phyloP scores from a whole-genome alignment of 495 filamentous ascomycete species.

The Lichenothelia convexa region DNA sequence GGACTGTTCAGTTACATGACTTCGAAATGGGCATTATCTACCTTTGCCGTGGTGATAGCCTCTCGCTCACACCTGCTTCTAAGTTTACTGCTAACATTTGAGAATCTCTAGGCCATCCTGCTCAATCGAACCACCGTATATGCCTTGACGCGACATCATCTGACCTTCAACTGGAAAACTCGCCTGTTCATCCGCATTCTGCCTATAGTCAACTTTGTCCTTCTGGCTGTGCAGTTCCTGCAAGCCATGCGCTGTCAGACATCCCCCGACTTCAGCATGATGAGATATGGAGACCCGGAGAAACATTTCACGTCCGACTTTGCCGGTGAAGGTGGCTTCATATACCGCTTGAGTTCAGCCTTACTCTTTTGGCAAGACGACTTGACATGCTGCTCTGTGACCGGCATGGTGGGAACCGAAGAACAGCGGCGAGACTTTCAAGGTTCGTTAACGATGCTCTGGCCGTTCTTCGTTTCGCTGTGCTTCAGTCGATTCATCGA shows the following conservation, averaged over 20 bases:
- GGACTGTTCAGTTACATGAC: constrained; percentile 84
- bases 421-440: constrained; percentile 22
- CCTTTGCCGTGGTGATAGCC: constrained; percentile 51
- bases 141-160: constrained; percentile 63
- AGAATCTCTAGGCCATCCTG: constrained; percentile 47
- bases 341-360: constrained; percentile 48
- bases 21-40: constrained; percentile 81
- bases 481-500: constrained; percentile 80
- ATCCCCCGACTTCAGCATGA: constrained; percentile 48
- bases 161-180: constrained; percentile 50
- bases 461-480: constrained; percentile 70
- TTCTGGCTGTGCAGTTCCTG: constrained; percentile 49
- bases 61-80: not conserved
- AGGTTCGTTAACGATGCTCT: constrained; percentile 68
- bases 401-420: constrained; percentile 40
- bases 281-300: constrained; percentile 54
- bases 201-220: constrained; percentile 56
- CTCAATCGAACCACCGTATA: constrained; percentile 88
- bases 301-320: constrained; percentile 56
- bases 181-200: constrained; percentile 54
- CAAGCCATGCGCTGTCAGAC: constrained; percentile 89
- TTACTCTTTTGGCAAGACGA: constrained; percentile 52
- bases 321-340: constrained; percentile 44
- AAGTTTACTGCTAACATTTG: constrained; percentile 6
- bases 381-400: constrained; percentile 48